Evolutionary conservation across 2,329 filamentous ascomycete genomes (phyloP).

Genomic region (Ophiocordyceps camponoti-floridani): DNA sequence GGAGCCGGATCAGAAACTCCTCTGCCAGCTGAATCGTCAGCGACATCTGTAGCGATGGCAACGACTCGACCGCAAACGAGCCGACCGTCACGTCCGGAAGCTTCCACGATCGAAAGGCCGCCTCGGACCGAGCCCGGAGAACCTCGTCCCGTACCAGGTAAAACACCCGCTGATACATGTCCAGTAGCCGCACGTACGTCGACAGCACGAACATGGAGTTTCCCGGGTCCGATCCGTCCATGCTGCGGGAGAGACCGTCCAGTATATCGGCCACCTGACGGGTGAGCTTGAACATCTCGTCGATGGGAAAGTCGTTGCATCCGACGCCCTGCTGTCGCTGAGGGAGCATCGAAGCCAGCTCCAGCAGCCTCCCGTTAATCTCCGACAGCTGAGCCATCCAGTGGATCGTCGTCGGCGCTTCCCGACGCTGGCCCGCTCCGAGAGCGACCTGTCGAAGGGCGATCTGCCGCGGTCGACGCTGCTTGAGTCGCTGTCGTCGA

Average conservation of each 20-base stretch:
- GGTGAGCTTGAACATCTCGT: constrained; percentile 22
- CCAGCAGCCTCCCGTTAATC: constrained; percentile 18
- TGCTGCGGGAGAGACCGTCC: constrained; percentile 7
- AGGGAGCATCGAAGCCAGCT: constrained; percentile 16
- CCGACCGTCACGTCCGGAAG: constrained; percentile 22
- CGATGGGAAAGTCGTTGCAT: constrained; percentile 17
- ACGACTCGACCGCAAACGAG: constrained; percentile 19
- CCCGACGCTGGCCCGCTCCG: constrained; percentile 6
- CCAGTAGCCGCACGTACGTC: constrained; percentile 19
- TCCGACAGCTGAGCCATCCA: constrained; percentile 22
- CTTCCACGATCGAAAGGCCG: constrained; percentile 17
- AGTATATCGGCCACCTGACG: constrained; percentile 17
- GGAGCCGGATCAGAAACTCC: constrained; percentile 19
- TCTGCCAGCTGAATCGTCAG: constrained; percentile 23
- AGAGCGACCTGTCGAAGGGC: constrained; percentile 9
- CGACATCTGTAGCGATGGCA: constrained; percentile 22
- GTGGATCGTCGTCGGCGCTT: constrained; percentile 10
- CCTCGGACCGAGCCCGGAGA: constrained; percentile 8
- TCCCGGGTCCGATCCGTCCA: constrained; percentile 15
- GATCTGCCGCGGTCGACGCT: constrained; percentile 13
- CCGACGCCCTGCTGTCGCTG: constrained; percentile 5
- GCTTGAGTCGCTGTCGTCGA: constrained; percentile 7
- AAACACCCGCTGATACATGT: constrained; percentile 22
- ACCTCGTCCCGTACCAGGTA: constrained; percentile 16
- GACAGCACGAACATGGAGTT: constrained; percentile 20